Evolutionary conservation across 2,329 filamentous ascomycete species (phyloP).

Genomic region (Alternaria infectoria): DNA sequence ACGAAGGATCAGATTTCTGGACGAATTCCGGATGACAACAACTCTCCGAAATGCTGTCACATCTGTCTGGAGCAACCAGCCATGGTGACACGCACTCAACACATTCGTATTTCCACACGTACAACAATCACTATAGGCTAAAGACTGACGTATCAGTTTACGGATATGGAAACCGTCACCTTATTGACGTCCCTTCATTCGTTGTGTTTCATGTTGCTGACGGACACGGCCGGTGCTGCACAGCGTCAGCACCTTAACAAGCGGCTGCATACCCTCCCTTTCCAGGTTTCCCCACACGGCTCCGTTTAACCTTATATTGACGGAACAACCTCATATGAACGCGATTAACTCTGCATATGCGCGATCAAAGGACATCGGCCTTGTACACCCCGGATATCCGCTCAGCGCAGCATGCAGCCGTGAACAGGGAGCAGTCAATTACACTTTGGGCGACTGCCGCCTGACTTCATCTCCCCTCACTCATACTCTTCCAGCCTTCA

Average conservation of each 20-base stretch:
- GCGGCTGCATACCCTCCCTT: constrained; percentile 5
- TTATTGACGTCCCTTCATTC: background rate
- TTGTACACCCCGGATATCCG: background rate
- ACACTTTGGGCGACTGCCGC: background rate
- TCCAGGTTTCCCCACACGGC: background rate
- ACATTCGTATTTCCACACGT: background rate
- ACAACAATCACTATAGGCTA: constrained; percentile 5
- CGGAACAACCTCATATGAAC: constrained; percentile 1
- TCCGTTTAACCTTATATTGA: constrained; percentile 13
- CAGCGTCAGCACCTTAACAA: constrained; percentile 4
- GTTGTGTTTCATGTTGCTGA: constrained; percentile 13
- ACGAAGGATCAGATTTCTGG: background rate
- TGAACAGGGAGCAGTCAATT: background rate
- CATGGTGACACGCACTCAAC: background rate
- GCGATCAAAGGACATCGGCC: background rate
- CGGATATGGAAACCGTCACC: background rate
- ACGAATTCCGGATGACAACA: background rate
- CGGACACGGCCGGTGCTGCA: background rate
- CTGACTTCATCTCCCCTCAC: background rate
- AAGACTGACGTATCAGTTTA: background rate
- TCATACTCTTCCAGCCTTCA: background rate
- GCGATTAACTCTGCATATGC: background rate
- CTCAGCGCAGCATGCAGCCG: background rate
- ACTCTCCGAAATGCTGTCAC: background rate
- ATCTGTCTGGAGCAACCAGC: background rate